phyloP scores from a whole-genome alignment of 2,329 filamentous ascomycete genomes.

The Scedosporium aurantiacum region DNA sequence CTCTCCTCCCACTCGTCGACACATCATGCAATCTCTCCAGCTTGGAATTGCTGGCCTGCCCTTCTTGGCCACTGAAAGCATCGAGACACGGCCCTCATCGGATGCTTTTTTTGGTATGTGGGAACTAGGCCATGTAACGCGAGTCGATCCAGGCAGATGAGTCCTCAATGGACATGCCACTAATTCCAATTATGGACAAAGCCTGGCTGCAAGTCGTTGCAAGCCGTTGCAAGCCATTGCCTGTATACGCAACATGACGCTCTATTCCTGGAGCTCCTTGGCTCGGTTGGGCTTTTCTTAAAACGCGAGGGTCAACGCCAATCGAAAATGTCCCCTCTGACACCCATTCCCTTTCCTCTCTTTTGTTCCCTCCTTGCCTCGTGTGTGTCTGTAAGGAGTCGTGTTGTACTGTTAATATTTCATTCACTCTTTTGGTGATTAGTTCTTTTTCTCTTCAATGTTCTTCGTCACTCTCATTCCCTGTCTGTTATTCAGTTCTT shows the following conservation, averaged over 20 bases:
- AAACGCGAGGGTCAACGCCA: not conserved
- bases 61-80: not conserved
- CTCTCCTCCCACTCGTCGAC: constrained; percentile 1
- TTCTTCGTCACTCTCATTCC: not conserved
- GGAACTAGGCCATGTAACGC: not conserved
- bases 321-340: not conserved
- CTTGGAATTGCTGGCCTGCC: not conserved
- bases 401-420: not conserved
- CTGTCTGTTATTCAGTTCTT: not conserved
- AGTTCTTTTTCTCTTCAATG: not conserved
- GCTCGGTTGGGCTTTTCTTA: not conserved
- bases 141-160: not conserved
- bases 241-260: not conserved
- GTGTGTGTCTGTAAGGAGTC: not conserved
- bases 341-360: not conserved
- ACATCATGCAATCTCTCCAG: not conserved
- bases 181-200: not conserved
- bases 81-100: not conserved
- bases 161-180: not conserved
- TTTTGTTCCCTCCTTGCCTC: not conserved
- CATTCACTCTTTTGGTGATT: not conserved
- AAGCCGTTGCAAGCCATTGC: not conserved
- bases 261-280: not conserved
- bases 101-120: not conserved
- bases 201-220: not conserved